Evolutionary conservation across 352 stramenopile species (phyloP), one percentile per base, ranked within the genome.

Genomic region (Globisporangium carolinianum): DNA sequence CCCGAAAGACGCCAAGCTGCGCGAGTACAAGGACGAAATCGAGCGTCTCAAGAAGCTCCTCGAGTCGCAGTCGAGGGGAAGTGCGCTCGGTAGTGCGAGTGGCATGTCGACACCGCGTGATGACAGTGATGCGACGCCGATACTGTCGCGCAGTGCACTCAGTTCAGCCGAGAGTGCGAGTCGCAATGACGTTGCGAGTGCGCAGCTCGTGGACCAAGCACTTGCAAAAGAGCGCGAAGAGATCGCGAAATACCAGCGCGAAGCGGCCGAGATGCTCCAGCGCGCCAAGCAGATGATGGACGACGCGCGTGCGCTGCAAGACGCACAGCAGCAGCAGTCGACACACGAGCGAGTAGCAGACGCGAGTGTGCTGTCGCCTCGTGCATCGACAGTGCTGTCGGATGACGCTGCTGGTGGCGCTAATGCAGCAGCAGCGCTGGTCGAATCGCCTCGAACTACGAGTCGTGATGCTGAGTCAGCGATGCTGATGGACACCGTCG

Each of bases 1-100:
- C 57, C 91, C 91, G 0, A 96, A 96, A 60, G 87, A 94, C 57
- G 83, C 87, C n/a, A 93, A 96, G 67, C 63, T 97, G 42, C 74
- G 86, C 17, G 85, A 94, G 62, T 94, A 96, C 65, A 95, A 96
- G 47, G 80, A 89, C 39, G 83, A 97, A 53, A 96, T 97, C 37
- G 77, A 93, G 55, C 75, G 78, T 10, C 77, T 97, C 18, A 76
- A 88, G 53, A 86, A 94, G 65, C 69, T 95, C 62, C 76, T 63
- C 12, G 83, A 91, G 53, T 61, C 69, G 1, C 76, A 89, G 61
- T 84, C 82, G 12, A 63, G 71, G 10, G 76, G 71, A 3, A 69
- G 58, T 6, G 63, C 17, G 0, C 43, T 72, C 11, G 71, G 62
- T 11, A 63, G 51, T 12, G 58, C 67, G 0, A 84, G 75, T 24